Conservation (phyloP, 2,329 filamentous ascomycete genomes). For the Rutstroemia sp. region DNA sequence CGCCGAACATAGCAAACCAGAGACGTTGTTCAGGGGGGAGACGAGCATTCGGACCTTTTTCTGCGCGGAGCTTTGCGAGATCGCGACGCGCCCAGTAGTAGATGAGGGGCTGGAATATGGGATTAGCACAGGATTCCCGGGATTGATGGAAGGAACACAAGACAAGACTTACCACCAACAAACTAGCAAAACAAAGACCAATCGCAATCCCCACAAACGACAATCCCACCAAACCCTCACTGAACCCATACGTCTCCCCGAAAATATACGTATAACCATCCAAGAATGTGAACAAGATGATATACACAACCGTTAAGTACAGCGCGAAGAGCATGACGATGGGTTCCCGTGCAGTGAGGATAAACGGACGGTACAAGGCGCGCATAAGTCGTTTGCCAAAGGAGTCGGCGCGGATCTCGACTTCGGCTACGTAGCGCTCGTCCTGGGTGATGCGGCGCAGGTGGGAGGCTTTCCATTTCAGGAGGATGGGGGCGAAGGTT, state of each 20-base stretch:
- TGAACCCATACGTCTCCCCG: slow-evolving; percentile 62
- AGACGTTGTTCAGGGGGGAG: slow-evolving; percentile 58
- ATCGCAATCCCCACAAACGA: slow-evolving; percentile 60
- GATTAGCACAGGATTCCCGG: background rate
- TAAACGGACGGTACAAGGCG: slow-evolving; percentile 34
- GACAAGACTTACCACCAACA: background rate
- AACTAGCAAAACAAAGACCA: slow-evolving; percentile 48
- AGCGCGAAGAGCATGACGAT: slow-evolving; percentile 61
- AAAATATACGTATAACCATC: slow-evolving; percentile 81
- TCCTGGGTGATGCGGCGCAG: slow-evolving; percentile 37
- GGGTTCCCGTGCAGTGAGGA: slow-evolving; percentile 55
- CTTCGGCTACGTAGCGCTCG: slow-evolving; percentile 22
- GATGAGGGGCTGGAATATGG: slow-evolving; percentile 28
- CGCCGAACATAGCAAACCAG: slow-evolving; percentile 53
- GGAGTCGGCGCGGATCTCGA: slow-evolving; percentile 32
- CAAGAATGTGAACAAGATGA: slow-evolving; percentile 74
- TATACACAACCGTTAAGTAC: slow-evolving; percentile 71
- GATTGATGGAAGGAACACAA: background rate
- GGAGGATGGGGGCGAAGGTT: slow-evolving; percentile 51
- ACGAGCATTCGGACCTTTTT: slow-evolving; percentile 7
- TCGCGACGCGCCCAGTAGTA: slow-evolving; percentile 26
- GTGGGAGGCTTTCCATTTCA: slow-evolving; percentile 43
- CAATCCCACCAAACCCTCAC: slow-evolving; percentile 61
- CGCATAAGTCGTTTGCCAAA: slow-evolving; percentile 54
- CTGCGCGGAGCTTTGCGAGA: background rate